Conservation (phyloP, 495 filamentous ascomycete genomes). For the Tuber magnatum region DNA sequence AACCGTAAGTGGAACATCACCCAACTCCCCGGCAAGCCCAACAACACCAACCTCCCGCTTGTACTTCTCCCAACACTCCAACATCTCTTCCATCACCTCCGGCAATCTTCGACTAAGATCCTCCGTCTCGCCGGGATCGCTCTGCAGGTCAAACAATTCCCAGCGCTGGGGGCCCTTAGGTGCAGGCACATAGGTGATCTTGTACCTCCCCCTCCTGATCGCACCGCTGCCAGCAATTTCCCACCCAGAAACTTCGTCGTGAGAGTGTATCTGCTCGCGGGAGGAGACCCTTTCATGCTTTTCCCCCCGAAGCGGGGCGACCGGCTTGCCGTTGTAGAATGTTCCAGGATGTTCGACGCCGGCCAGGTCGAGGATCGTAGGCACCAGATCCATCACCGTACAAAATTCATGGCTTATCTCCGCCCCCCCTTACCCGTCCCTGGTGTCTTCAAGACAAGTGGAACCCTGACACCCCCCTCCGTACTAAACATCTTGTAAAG, state of each 20-base stretch:
- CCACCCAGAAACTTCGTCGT: conserved; percentile 41
- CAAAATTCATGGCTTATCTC: conserved; percentile 53
- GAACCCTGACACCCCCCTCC: conserved; percentile 55
- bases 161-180: conserved; percentile 41
- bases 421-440: conserved; percentile 23
- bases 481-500: conserved; percentile 58
- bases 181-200: conserved; percentile 43
- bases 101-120: conserved; percentile 40
- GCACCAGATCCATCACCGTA: conserved; percentile 60
- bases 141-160: conserved; percentile 44
- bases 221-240: conserved; percentile 44
- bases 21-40: conserved; percentile 26
- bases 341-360: conserved; percentile 54
- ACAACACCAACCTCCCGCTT: conserved; percentile 33
- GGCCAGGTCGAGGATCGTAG: conserved; percentile 56
- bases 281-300: conserved; percentile 26
- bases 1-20: conserved; percentile 12
- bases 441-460: conserved; percentile 39
- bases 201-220: conserved; percentile 45
- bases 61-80: conserved; percentile 45
- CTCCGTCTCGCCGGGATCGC: conserved; percentile 44
- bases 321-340: conserved; percentile 51
- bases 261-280: conserved; percentile 20
- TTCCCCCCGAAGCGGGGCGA: conserved; percentile 57
- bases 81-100: conserved; percentile 41